Evolutionary conservation across 176 grass and related monocot species (phyloP).

Genomic region (Tuctoria greenei): DNA sequence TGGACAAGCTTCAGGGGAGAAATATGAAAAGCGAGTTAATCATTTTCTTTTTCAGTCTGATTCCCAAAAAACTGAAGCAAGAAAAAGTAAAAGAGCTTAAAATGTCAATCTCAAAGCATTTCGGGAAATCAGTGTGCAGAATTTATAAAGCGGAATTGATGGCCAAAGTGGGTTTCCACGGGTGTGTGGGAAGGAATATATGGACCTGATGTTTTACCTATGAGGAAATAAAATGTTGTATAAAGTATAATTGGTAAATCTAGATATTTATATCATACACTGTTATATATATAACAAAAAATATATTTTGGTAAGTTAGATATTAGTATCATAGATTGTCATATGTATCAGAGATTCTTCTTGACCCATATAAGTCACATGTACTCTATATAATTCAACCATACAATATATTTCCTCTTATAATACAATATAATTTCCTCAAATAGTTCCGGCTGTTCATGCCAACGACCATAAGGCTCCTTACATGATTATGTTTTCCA

Average conservation of each 20-base stretch:
- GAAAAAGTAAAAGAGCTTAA: not conserved
- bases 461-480: slow-evolving; percentile 26
- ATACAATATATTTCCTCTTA: no score
- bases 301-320: no score
- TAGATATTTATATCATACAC: no score
- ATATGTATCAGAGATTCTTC: no score
- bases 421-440: no score
- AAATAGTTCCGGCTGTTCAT: not conserved
- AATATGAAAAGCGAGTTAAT: not conserved
- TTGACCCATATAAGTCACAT: no score
- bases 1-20: not conserved
- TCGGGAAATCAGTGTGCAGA: not conserved
- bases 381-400: no score
- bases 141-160: slow-evolving; percentile 22
- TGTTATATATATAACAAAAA: no score
- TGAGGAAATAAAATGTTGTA: slow-evolving; percentile 41
- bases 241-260: no score
- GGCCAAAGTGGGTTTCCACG: slow-evolving; percentile 30
- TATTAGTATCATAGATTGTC: no score
- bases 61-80: not conserved
- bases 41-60: not conserved
- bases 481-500: slow-evolving; percentile 29
- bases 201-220: slow-evolving; percentile 30
- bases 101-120: not conserved
- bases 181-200: slow-evolving; percentile 39